Conservation (phyloP, 768 basidiomycete species). For the Suillus spraguei region DNA sequence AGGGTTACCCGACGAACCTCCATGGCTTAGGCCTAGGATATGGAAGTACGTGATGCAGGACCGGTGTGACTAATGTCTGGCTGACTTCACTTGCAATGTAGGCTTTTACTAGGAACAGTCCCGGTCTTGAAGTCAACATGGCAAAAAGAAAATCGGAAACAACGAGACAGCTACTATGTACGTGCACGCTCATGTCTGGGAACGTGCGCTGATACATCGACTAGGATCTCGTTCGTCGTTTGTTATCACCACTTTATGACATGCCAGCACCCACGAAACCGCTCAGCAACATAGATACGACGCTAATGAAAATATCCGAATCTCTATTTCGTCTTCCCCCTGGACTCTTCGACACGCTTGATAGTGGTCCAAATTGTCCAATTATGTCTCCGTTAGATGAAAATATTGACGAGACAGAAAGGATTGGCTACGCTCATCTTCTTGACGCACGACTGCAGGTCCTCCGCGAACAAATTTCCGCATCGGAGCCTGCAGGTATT, state of each 20-base stretch:
- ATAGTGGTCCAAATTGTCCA: slow-evolving; percentile 43
- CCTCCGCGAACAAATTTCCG: slow-evolving; percentile 39
- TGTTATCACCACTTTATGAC: slow-evolving; percentile 55
- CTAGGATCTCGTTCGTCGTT: slow-evolving; percentile 69
- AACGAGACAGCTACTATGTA: slow-evolving; percentile 76
- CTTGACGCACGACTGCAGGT: slow-evolving; percentile 55
- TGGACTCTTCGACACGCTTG: slow-evolving; percentile 50
- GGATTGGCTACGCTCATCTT: slow-evolving; percentile 49
- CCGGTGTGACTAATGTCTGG: slow-evolving; percentile 6
- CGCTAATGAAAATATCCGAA: slow-evolving; percentile 51
- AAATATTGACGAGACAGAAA: slow-evolving; percentile 46
- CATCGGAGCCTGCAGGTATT: slow-evolving; percentile 27
- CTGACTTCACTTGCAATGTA: slow-evolving; percentile 27
- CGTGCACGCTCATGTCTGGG: slow-evolving; percentile 24
- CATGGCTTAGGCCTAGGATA: slow-evolving; percentile 73
- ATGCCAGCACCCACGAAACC: slow-evolving; percentile 45
- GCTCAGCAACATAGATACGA: slow-evolving; percentile 45
- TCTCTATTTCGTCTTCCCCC: slow-evolving; percentile 59
- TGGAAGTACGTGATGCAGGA: slow-evolving; percentile 61
- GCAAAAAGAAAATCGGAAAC: slow-evolving; percentile 57
- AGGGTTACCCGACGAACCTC: slow-evolving; percentile 77
- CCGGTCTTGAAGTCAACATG: slow-evolving; percentile 59
- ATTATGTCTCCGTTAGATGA: slow-evolving; percentile 53
- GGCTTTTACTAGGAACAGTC: slow-evolving; percentile 65
- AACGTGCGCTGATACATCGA: slow-evolving; percentile 14